Conservation (phyloP, 1,284 basidiomycete genomes). For the Malassezia cuniculi region DNA sequence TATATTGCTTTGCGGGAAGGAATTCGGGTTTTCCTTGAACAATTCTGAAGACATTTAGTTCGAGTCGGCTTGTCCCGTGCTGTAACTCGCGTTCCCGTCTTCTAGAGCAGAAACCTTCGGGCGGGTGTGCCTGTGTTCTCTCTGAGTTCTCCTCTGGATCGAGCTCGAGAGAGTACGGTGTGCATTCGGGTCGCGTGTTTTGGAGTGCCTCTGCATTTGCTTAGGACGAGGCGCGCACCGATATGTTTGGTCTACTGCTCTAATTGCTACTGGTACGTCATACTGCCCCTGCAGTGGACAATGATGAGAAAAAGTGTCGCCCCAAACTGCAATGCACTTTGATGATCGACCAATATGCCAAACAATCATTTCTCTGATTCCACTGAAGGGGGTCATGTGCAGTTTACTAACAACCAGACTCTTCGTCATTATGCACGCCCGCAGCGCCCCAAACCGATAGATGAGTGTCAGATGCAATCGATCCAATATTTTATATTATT, state of each 20-base stretch:
- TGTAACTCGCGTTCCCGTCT: conserved; percentile 17
- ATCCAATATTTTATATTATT: too few species aligned
- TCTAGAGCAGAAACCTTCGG: conserved; percentile 12
- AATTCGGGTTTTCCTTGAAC: conserved; percentile 12
- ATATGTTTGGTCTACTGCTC: neutral
- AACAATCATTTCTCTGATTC: too few species aligned
- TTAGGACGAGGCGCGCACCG: too few species aligned
- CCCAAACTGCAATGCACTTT: conserved; percentile 14
- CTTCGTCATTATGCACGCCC: too few species aligned
- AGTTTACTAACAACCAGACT: too few species aligned
- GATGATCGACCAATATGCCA: conserved; percentile 17
- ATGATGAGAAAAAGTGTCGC: conserved; percentile 17
- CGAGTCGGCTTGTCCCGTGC: conserved; percentile 11
- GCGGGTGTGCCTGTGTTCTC: conserved; percentile 5
- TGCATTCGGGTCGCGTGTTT: neutral
- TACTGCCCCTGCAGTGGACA: neutral
- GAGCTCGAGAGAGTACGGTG: conserved; percentile 12
- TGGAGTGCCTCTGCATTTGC: too few species aligned
- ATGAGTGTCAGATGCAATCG: too few species aligned
- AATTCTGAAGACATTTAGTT: conserved; percentile 13
- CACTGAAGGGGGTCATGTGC: too few species aligned
- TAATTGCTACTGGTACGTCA: neutral
- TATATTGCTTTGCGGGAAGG: neutral
- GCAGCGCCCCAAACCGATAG: too few species aligned
- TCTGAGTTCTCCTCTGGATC: conserved; percentile 14